Evolutionary conservation across 108 stramenopile species (phyloP).

Genomic region (Fistulifera pelliculosa): DNA sequence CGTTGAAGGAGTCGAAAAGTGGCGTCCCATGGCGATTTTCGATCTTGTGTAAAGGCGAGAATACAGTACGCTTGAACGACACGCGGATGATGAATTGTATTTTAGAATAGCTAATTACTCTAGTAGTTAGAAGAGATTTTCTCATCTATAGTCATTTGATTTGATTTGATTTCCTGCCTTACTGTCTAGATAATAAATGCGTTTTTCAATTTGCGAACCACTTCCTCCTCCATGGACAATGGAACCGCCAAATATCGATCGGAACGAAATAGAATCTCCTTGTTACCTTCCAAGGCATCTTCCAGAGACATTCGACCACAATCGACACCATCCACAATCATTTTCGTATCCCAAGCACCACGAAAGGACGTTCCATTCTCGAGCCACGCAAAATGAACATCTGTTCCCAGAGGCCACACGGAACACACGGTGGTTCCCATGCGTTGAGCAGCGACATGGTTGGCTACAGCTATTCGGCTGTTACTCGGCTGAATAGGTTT

Average conservation of each 20-base stretch:
- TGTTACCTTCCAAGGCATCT: constrained; percentile 27
- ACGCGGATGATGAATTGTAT: too few relatives aligned
- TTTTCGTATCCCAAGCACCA: background rate
- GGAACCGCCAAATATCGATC: constrained; percentile 18
- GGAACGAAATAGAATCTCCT: too few relatives aligned
- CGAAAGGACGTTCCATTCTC: background rate
- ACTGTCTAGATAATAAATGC: constrained; percentile 18
- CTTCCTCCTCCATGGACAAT: constrained; percentile 15
- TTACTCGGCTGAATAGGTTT: background rate
- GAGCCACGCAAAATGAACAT: constrained; percentile 33
- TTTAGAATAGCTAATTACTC: too few relatives aligned
- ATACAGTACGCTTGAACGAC: too few relatives aligned
- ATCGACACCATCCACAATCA: constrained; percentile 35
- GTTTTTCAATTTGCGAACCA: constrained; percentile 8
- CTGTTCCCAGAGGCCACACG: constrained; percentile 16
- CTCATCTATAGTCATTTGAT: too few relatives aligned
- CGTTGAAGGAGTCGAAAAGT: background rate
- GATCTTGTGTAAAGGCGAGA: background rate
- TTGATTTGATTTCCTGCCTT: background rate
- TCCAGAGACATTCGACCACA: constrained; percentile 33
- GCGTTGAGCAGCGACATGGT: background rate
- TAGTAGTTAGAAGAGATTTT: too few relatives aligned
- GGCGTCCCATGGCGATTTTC: background rate
- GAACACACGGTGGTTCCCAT: background rate
- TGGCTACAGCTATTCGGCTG: background rate